These are phyloP conservation scores for Colletotrichum lindemuthianum DNA, from an alignment of 2,329 filamentous ascomycete species.

Conservation along the genomic window DNA sequence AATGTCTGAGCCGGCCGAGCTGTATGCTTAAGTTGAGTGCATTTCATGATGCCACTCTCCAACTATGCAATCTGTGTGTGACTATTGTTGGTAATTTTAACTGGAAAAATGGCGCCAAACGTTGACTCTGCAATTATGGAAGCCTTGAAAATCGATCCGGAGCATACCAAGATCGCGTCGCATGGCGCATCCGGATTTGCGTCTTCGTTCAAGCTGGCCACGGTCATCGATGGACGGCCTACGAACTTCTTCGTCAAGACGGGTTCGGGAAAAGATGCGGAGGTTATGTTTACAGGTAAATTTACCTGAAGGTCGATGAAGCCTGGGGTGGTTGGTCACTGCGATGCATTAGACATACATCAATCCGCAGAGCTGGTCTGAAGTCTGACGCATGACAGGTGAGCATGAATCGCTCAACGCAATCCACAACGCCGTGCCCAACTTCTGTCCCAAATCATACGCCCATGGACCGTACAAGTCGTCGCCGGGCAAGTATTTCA, in stretches of 20 bases:
- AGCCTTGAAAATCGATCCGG: constrained; percentile 68
- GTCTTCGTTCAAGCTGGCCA: constrained; percentile 69
- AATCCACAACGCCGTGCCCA: constrained; percentile 76
- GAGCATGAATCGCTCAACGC: constrained; percentile 88
- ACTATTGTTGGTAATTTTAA: not conserved
- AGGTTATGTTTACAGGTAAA: constrained; percentile 75
- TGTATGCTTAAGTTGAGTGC: constrained; percentile 12
- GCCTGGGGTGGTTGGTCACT: not conserved
- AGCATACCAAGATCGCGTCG: constrained; percentile 63
- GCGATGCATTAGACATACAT: too few relatives aligned
- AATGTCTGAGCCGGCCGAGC: constrained; percentile 4
- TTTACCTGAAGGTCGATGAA: constrained; percentile 46
- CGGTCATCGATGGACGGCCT: constrained; percentile 57
- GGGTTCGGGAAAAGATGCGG: constrained; percentile 66
- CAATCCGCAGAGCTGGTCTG: not conserved
- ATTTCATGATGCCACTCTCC: not conserved
- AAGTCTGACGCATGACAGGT: constrained; percentile 59
- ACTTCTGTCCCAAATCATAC: constrained; percentile 79
- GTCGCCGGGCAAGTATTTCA: constrained; percentile 63
- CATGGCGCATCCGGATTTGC: constrained; percentile 76
- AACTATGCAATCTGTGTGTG: not conserved
- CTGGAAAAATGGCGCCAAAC: constrained; percentile 41
- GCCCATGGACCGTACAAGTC: constrained; percentile 72
- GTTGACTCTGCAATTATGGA: constrained; percentile 72
- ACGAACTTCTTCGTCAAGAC: constrained; percentile 79